Percentiles rank a stretch among this genome's conserved stretches.
Conservation (phyloP, 225 moss, liverwort and hornwort species). For the Sphagnum contortum region DNA sequence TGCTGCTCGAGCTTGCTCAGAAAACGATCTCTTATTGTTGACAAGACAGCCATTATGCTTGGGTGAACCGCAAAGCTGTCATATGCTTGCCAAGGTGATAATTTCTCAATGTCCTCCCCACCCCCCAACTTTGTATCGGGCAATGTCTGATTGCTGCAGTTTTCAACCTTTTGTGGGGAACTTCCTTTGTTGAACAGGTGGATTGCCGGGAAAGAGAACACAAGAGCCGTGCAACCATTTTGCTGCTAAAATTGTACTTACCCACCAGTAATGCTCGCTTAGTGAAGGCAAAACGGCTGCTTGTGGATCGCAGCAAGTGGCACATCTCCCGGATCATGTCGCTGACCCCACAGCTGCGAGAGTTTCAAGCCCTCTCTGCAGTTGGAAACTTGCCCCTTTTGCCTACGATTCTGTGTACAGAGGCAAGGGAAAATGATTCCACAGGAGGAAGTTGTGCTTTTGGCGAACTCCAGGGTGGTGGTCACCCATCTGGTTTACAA, state of each 20-base stretch:
- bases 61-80: constrained; percentile 67
- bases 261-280: constrained; percentile 58
- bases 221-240: constrained; percentile 55
- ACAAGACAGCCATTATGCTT: constrained; percentile 56
- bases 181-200: constrained; percentile 19
- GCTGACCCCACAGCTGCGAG: constrained; percentile 71
- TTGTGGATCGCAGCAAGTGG: constrained; percentile 95
- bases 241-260: constrained; percentile 63
- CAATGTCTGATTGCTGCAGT: too few relatives aligned
- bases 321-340: constrained; percentile 77
- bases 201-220: constrained; percentile 78
- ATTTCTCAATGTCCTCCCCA: neutral
- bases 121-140: too few relatives aligned
- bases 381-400: constrained; percentile 64
- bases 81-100: constrained; percentile 83
- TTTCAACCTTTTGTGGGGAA: neutral
- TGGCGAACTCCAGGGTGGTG: neutral
- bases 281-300: constrained; percentile 65
- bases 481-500: constrained; percentile 13
- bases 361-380: constrained; percentile 86
- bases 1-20: constrained; percentile 65
- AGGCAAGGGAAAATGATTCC: too few relatives aligned
- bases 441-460: neutral
- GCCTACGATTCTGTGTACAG: constrained; percentile 54
- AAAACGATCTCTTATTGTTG: constrained; percentile 77